Base-by-base conservation (phyloP, 1,284 basidiomycete species). In the Farysia itapuensis region DNA sequence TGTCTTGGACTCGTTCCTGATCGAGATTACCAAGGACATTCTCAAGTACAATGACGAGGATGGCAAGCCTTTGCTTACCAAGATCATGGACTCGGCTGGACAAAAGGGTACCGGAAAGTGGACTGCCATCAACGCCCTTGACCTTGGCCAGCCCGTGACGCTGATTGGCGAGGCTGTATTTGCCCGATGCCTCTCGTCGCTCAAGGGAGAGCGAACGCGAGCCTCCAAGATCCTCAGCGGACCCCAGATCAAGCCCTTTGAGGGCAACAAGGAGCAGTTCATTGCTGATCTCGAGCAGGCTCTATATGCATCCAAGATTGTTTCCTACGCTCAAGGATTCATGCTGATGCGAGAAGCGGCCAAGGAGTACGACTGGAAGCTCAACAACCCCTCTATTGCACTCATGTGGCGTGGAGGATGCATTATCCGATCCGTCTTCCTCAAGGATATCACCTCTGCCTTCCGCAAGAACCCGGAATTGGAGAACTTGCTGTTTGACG, bases 51-150 rank as follows among this genome's bases (percentile, higher is more conserved):
- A 96, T 78, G 95, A 98, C 78, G 87, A 89, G 50, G 94, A 98
- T 78, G 94, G 93, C 52, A 83, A 79, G 72, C 89, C 91, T 47
- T 84, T 98, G 65, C 85, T 98, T 64, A 83, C 82, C 75, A 98
- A 98, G 82, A 95, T 99, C 74, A 84, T 96, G 40, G 71, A 75
- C 65, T 59, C 60, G 15, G 95, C 95, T 61, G 95, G 94, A 50
- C 95, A 99, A 80, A 99, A 99, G 82, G 95, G 95, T 78, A 99
- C 95, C 65, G 95, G 95, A 52, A 98, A 98, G 81, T 99, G 95
- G 95, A 99, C 95, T 54, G 95, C 95, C 63, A 89, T 97, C 76
- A 90, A 92, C 77, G 95, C 95, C 56, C 86, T 98, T 65, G 95
- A 99, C 75, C 87, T 92, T 67, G 94, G 94, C 75, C 74, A 77